phyloP scores from a whole-genome alignment of 495 filamentous ascomycete species.

The Platismatia glauca region DNA sequence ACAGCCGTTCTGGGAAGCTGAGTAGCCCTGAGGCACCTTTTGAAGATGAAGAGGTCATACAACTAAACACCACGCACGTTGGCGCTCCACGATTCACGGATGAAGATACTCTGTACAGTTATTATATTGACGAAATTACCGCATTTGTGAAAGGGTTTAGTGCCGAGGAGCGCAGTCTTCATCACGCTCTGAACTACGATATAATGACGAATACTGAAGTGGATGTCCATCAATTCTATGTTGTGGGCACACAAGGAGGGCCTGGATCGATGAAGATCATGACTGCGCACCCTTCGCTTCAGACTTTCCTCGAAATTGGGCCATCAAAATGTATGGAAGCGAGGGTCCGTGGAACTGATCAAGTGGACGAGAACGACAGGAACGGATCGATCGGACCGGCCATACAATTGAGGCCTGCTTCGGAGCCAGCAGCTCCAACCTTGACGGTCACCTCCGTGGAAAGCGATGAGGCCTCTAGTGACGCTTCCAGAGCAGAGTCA shows the following conservation, averaged over 20 bases:
- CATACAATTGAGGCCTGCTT: conserved; percentile 1
- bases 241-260: conserved; percentile 11
- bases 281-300: conserved; percentile 14
- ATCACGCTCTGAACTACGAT: conserved; percentile 12
- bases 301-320: conserved; percentile 17
- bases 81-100: conserved; percentile 15
- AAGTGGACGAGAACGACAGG: not conserved
- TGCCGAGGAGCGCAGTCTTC: conserved; percentile 14
- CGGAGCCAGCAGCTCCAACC: conserved; percentile 11
- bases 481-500: conserved; percentile 4
- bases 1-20: conserved; percentile 21
- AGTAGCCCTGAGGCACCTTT: conserved; percentile 20
- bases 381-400: conserved; percentile 4
- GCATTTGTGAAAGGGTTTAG: conserved; percentile 15
- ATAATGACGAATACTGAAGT: conserved; percentile 18
- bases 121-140: conserved; percentile 14
- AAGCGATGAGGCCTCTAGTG: conserved; percentile 1
- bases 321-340: conserved; percentile 17
- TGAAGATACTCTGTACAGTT: conserved; percentile 15
- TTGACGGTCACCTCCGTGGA: conserved; percentile 7
- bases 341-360: conserved; percentile 11
- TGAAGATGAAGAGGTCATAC: conserved; percentile 22
- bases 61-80: conserved; percentile 18
- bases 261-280: conserved; percentile 17
- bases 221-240: conserved; percentile 25